Percentiles rank a stretch among this genome's conserved stretches.
These are phyloP conservation scores for Debaryomyces udenii DNA, from an alignment of 1,139 yeast species.

Conservation along the genomic window DNA sequence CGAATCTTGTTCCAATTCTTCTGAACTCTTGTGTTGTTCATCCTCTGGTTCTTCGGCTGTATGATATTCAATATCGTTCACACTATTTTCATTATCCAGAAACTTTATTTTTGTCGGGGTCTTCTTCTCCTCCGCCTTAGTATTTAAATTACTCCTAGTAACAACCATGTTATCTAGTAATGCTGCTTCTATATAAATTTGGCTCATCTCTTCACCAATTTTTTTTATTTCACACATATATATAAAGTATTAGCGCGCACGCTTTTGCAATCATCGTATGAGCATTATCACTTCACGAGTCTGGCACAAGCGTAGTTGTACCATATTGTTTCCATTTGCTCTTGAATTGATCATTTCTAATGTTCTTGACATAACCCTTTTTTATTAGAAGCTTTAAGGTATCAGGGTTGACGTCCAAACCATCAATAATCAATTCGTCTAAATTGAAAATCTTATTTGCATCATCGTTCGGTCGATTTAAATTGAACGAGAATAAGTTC, in stretches of 20 bases:
- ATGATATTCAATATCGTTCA: slow-evolving; percentile 20
- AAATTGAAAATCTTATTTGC: slow-evolving; percentile 17
- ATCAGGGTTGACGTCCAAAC: slow-evolving; percentile 35
- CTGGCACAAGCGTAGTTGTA: slow-evolving; percentile 30
- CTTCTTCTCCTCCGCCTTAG: slow-evolving; percentile 9
- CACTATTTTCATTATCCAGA: slow-evolving; percentile 25
- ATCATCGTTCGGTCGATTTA: slow-evolving; percentile 4
- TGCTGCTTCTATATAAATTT: neutral
- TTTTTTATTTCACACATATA: slow-evolving; percentile 3
- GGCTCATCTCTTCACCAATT: slow-evolving; percentile 14
- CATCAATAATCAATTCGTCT: slow-evolving; percentile 35
- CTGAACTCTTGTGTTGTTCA: slow-evolving; percentile 17
- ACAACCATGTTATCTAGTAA: slow-evolving; percentile 23
- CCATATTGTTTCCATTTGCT: slow-evolving; percentile 43
- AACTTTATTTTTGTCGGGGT: slow-evolving; percentile 27
- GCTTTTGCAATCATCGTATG: slow-evolving; percentile 7
- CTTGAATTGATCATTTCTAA: slow-evolving; percentile 31
- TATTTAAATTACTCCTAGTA: slow-evolving; percentile 26
- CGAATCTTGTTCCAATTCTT: slow-evolving; percentile 21
- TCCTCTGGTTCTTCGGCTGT: slow-evolving; percentile 21
- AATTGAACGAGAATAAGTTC: slow-evolving; percentile 25
- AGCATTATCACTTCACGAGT: slow-evolving; percentile 3
- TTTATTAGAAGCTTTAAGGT: slow-evolving; percentile 30
- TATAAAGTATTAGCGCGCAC: slow-evolving; percentile 8
- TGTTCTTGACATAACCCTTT: slow-evolving; percentile 22